Base-by-base conservation (phyloP, 2,329 filamentous ascomycete genomes). In the Colletotrichum phormii region DNA sequence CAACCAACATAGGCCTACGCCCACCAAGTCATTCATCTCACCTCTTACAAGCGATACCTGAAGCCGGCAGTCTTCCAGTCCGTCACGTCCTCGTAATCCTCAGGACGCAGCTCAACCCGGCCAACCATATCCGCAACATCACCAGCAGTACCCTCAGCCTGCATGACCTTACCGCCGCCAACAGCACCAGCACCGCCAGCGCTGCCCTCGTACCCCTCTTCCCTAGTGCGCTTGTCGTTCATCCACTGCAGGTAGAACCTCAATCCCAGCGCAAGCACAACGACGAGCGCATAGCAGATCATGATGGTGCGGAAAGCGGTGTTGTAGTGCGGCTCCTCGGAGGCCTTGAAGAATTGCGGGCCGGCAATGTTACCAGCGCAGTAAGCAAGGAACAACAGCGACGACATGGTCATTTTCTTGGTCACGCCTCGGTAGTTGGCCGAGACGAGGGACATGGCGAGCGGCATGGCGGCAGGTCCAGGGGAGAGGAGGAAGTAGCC, bases 51-150 rank as follows among this genome's bases (percentile, higher is more conserved):
- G 33, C 89, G 85, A 79, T 92, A 92, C 54, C 89, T 85, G 74
- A 91, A 92, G 0, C 89, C 90, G 22, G 85, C 78, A 1, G 85
- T 89, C 49, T 90, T 85, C 86, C 88, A 90, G 76, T 92, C 90
- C 2, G 90, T 91, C 2, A 88, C 79, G 78, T 91, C 89, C 24
- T 90, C 88, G 69, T 89, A 88, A 71, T 88, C 86, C 65, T 85
- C 83, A 0, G 84, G 81, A 22, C 81, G 79, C 26, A 87, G 76
- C 61, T 83, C 81, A 0, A 84, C 78, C 35, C 80, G 80, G 12
- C 77, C 76, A n/a, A 82, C 79, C n/a, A 77, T 79, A 51, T 80
- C 79, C 2, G 77, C 77, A 5, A 80, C 76, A 42, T 80, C 74
- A 1, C 76, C 76, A 0, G 72, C 67, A 8, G 75, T 76, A 3